phyloP scores from a whole-genome alignment of 306 rosid species.

The Albizia julibrissin region DNA sequence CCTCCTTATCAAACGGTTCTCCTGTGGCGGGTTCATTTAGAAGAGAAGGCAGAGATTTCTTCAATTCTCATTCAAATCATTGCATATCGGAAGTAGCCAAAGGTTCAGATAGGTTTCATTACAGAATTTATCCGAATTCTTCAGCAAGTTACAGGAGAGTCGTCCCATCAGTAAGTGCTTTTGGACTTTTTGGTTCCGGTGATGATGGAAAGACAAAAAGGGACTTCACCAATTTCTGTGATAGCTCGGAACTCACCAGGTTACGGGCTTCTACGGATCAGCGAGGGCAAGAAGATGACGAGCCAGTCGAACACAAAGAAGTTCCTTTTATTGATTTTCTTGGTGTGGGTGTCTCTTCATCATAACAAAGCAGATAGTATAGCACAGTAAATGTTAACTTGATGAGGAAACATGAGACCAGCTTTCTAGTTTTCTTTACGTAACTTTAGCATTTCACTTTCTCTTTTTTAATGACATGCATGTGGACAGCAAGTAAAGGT shows the following conservation, averaged over 20 bases:
- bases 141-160: conserved; percentile 33
- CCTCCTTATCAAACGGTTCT: conserved; percentile 28
- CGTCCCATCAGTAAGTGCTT: conserved; percentile 31
- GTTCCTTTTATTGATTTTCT: conserved; percentile 65
- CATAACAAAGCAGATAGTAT: not conserved
- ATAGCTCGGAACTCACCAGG: conserved; percentile 24
- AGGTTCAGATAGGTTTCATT: conserved; percentile 25
- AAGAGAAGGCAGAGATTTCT: conserved; percentile 31
- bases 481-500: conserved; percentile 6
- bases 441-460: not conserved
- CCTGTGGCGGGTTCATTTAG: conserved; percentile 14
- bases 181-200: conserved; percentile 28
- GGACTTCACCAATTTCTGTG: conserved; percentile 27
- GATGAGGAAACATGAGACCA: not conserved
- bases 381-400: conserved; percentile 22
- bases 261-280: conserved; percentile 22
- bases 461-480: not conserved
- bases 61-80: conserved; percentile 23
- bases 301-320: conserved; percentile 28
- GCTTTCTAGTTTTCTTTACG: not conserved
- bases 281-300: conserved; percentile 22
- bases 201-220: conserved; percentile 22
- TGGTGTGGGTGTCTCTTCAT: conserved; percentile 58
- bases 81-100: conserved; percentile 29
- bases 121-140: conserved; percentile 31